Conservation (phyloP, 371 early-diverging fungal species). For the Smittium mucronatum region DNA sequence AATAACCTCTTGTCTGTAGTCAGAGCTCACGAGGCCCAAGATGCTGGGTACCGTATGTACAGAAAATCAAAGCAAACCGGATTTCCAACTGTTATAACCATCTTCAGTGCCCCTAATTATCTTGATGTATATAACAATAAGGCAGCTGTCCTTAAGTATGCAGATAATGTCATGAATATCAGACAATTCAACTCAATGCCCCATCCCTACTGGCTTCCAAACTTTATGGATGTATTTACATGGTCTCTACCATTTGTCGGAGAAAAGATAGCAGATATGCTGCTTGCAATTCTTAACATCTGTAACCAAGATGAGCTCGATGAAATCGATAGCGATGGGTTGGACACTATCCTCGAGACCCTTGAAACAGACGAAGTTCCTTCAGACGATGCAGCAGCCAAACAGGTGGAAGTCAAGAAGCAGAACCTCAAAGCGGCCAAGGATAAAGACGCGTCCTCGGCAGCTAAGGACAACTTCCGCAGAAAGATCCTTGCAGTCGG, state of each 20-base stretch:
- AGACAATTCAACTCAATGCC: constrained; percentile 76
- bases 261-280: constrained; percentile 94
- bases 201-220: constrained; percentile 94
- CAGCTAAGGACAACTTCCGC: not conserved
- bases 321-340: constrained; percentile 14
- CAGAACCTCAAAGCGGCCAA: not conserved
- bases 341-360: not conserved
- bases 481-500: constrained; percentile 89
- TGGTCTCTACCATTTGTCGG: constrained; percentile 98
- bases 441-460: not conserved
- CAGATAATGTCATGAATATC: constrained; percentile 94
- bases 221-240: constrained; percentile 78
- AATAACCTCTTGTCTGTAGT: constrained; percentile 88
- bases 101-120: constrained; percentile 96
- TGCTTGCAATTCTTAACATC: constrained; percentile 80
- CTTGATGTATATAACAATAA: constrained; percentile 96
- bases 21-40: constrained; percentile 97
- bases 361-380: not conserved
- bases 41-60: constrained; percentile 91
- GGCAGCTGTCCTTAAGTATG: constrained; percentile 91
- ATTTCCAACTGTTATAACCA: constrained; percentile 92
- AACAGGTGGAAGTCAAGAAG: not conserved
- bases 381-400: not conserved
- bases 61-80: constrained; percentile 80
- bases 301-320: constrained; percentile 29